phyloP scores from a whole-genome alignment of 352 stramenopile genomes.

The Albugo laibachii region DNA sequence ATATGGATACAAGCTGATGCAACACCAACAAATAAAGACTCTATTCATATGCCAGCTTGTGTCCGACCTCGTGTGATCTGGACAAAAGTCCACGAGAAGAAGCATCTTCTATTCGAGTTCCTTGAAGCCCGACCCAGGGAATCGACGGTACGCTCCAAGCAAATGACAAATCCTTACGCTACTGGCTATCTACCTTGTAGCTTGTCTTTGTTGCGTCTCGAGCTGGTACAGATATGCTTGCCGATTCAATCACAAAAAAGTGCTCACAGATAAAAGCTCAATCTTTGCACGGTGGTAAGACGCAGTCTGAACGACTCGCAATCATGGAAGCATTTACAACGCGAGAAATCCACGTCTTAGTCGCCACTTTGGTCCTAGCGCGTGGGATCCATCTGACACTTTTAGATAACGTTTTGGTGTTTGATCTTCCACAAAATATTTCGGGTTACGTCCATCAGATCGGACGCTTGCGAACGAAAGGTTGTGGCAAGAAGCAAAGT shows the following conservation, averaged over 20 bases:
- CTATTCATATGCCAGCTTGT: slow-evolving; percentile 11
- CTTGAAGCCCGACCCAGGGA: slow-evolving; percentile 14
- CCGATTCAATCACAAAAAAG: slow-evolving; percentile 23
- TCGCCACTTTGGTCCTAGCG: slow-evolving; percentile 50
- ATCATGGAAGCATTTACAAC: slow-evolving; percentile 41
- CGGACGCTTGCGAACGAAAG: slow-evolving; percentile 21
- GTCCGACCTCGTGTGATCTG: slow-evolving; percentile 22
- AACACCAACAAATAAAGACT: neutral
- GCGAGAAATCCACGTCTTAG: slow-evolving; percentile 20
- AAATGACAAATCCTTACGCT: too few species aligned
- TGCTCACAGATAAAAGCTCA: slow-evolving; percentile 11
- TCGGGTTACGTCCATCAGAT: slow-evolving; percentile 44
- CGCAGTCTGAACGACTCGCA: slow-evolving; percentile 23
- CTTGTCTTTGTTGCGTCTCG: slow-evolving; percentile 59
- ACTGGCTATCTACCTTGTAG: slow-evolving; percentile 16
- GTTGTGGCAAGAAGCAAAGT: slow-evolving; percentile 5
- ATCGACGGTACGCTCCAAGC: slow-evolving; percentile 17
- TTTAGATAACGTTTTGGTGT: slow-evolving; percentile 48
- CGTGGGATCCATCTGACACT: slow-evolving; percentile 47
- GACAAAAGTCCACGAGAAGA: slow-evolving; percentile 38
- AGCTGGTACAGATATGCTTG: slow-evolving; percentile 33
- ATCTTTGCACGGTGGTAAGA: slow-evolving; percentile 47
- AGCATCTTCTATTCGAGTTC: slow-evolving; percentile 24
- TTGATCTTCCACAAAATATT: slow-evolving; percentile 40
- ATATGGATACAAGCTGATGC: neutral